phyloP scores from a whole-genome alignment of 179 eudicot species.

The Silene coronaria region DNA sequence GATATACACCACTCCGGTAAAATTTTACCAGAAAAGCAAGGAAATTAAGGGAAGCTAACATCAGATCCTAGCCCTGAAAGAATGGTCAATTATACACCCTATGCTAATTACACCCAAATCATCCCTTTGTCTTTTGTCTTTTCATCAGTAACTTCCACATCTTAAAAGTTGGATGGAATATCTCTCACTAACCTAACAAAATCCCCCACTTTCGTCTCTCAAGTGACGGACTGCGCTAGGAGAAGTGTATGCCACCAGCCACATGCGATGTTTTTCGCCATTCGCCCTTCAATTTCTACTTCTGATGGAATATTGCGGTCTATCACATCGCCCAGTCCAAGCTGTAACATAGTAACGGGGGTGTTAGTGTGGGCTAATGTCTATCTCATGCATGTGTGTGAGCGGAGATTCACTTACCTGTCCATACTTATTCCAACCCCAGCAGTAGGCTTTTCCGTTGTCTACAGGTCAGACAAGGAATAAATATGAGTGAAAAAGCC shows the following conservation, averaged over 20 bases:
- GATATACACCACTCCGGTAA: constrained; percentile 1
- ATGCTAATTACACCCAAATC: constrained; percentile 28
- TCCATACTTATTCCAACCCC: constrained; percentile 99
- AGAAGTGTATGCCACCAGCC: constrained; percentile 99
- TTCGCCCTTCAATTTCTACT: constrained; percentile 55
- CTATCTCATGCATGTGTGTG: background rate
- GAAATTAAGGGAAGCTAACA: constrained; percentile 6
- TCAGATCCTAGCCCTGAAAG: constrained; percentile 11
- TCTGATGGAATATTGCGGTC: constrained; percentile 84
- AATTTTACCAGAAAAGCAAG: background rate
- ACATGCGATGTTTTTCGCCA: constrained; percentile 67
- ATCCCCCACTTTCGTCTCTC: constrained; percentile 27
- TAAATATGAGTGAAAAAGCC: background rate
- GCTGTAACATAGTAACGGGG: constrained; percentile 34
- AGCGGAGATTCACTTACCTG: constrained; percentile 45
- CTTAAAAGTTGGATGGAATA: background rate
- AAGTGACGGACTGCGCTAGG: constrained; percentile 66
- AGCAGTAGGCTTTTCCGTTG: constrained; percentile 72
- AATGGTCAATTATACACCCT: constrained; percentile 14
- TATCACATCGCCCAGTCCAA: constrained; percentile 87
- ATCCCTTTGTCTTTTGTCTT: background rate
- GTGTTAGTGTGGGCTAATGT: background rate
- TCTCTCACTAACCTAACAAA: constrained; percentile 56
- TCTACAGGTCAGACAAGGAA: constrained; percentile 32
- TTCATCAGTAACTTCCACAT: background rate